A percentile compares a stretch with the other conserved stretches of the same genome.
Evolutionary conservation across 169 alveolate species (phyloP).

Genomic region (Plasmodium falciparum): DNA sequence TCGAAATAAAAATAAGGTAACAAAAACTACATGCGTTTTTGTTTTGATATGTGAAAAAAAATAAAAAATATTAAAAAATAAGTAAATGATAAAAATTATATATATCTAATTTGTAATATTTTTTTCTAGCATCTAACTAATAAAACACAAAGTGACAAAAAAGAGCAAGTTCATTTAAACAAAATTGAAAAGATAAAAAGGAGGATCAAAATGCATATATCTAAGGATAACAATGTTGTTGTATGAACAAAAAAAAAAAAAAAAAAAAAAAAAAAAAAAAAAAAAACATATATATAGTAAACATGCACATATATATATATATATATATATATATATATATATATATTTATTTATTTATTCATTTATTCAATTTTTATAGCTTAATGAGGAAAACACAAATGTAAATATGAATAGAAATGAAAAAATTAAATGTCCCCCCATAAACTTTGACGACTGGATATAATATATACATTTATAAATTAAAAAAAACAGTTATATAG

Average conservation of each 20-base stretch:
- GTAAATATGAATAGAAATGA: background rate
- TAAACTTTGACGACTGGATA: background rate
- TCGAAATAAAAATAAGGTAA: conserved; percentile 38
- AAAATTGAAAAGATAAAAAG: conserved; percentile 60
- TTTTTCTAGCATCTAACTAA: conserved; percentile 12
- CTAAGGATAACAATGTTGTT: conserved; percentile 27
- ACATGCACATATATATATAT: background rate
- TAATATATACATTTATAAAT: background rate
- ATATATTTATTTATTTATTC: too few relatives aligned
- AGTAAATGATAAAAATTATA: background rate
- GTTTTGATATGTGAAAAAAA: too few relatives aligned
- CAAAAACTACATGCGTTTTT: background rate
- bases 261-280: conserved; percentile 4
- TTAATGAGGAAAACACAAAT: background rate
- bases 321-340: background rate
- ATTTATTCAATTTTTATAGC: too few relatives aligned
- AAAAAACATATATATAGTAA: background rate
- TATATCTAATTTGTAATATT: background rate
- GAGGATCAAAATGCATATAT: conserved; percentile 46
- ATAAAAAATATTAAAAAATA: background rate
- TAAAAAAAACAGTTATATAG: conserved; percentile 4
- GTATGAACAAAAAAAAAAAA: background rate
- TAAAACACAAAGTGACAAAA: conserved; percentile 9
- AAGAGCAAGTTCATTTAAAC: conserved; percentile 38
- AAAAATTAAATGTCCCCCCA: background rate